These are phyloP conservation scores for Monascus purpureus DNA, from an alignment of 495 filamentous ascomycete species.

Conservation along the genomic window DNA sequence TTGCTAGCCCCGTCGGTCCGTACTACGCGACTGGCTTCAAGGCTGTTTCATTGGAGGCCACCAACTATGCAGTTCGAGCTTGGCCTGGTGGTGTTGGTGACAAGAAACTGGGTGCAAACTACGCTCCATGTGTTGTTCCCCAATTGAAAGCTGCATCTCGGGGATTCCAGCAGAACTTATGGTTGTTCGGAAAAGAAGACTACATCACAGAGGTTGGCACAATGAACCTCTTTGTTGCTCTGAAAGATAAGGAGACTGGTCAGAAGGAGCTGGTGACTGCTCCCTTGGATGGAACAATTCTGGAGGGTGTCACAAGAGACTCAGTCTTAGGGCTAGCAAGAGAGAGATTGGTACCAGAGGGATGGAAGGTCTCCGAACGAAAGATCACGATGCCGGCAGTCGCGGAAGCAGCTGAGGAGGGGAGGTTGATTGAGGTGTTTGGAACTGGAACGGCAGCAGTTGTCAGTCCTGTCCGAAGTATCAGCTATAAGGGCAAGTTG, in stretches of 20 bases:
- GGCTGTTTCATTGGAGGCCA: conserved; percentile 84
- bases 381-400: conserved; percentile 82
- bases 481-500: conserved; percentile 68
- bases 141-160: conserved; percentile 78
- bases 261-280: conserved; percentile 84
- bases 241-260: conserved; percentile 69
- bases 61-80: conserved; percentile 85
- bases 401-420: conserved; percentile 64
- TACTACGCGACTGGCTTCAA: conserved; percentile 99
- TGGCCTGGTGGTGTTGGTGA: conserved; percentile 96
- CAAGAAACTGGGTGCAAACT: conserved; percentile 97
- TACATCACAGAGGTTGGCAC: conserved; percentile 93
- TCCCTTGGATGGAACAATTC: conserved; percentile 91
- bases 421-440: conserved; percentile 80
- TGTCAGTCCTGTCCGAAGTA: conserved; percentile 63
- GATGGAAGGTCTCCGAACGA: conserved; percentile 77
- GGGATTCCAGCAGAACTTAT: conserved; percentile 95
- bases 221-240: conserved; percentile 89
- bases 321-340: conserved; percentile 70
- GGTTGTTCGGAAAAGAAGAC: conserved; percentile 90
- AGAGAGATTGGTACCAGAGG: conserved; percentile 68
- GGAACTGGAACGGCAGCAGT: conserved; percentile 78
- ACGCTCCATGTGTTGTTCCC: conserved; percentile 88
- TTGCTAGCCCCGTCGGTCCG: conserved; percentile 91
- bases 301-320: conserved; percentile 87